Evolutionary conservation across 768 basidiomycete genomes (phyloP).

Genomic region (Agrocybe pediades): DNA sequence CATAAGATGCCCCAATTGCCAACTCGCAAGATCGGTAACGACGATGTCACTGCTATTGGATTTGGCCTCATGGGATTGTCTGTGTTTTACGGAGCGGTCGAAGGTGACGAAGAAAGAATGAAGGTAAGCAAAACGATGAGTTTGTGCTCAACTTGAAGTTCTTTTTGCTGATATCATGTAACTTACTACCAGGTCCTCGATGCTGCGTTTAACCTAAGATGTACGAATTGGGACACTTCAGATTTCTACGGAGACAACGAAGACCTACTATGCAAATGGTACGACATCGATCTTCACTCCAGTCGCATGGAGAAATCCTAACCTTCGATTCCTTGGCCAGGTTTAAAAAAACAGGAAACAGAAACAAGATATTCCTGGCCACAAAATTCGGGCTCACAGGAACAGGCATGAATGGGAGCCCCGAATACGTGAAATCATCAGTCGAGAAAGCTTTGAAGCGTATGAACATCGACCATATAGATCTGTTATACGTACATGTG

Average conservation of each 20-base stretch:
- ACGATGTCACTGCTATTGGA: constrained; percentile 49
- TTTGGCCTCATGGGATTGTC: constrained; percentile 62
- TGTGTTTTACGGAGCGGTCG: constrained; percentile 39
- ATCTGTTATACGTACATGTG: constrained; percentile 51
- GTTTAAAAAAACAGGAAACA: constrained; percentile 54
- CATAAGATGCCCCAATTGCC: constrained; percentile 16
- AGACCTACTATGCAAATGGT: constrained; percentile 34
- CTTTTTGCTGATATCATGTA: background rate
- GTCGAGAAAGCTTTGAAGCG: constrained; percentile 40
- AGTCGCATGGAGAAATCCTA: too few species aligned
- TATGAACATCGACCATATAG: constrained; percentile 43
- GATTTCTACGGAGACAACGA: constrained; percentile 47
- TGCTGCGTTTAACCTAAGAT: constrained; percentile 40
- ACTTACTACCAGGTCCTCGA: constrained; percentile 34
- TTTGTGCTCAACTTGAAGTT: background rate
- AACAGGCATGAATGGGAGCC: constrained; percentile 26
- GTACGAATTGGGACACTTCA: constrained; percentile 51
- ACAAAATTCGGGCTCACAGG: constrained; percentile 45
- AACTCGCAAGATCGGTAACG: constrained; percentile 40
- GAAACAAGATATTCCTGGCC: constrained; percentile 60
- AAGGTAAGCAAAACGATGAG: constrained; percentile 49
- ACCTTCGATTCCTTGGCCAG: too few species aligned
- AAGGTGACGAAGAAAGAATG: constrained; percentile 57
- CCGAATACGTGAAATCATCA: constrained; percentile 39
- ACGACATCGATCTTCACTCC: too few species aligned